Evolutionary conservation across 371 early-diverging fungal genomes (phyloP).

Genomic region (Basidiobolus meristosporus): DNA sequence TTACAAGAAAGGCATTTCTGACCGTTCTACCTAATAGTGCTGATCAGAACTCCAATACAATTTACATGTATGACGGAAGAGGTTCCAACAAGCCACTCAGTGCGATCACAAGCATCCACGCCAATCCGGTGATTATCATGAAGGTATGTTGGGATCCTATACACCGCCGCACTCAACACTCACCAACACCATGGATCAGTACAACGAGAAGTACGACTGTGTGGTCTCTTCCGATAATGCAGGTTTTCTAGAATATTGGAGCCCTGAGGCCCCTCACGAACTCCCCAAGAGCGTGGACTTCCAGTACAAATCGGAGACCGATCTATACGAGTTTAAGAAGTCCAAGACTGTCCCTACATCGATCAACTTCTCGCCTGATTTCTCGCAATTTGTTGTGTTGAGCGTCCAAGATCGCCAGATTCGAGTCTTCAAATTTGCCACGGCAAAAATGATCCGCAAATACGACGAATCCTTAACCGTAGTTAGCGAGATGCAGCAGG

Average conservation of each 20-base stretch:
- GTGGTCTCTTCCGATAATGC: slow-evolving; percentile 64
- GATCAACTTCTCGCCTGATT: slow-evolving; percentile 68
- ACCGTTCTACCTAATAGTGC: slow-evolving; percentile 22
- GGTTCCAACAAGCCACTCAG: slow-evolving; percentile 39
- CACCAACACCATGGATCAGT: slow-evolving; percentile 10
- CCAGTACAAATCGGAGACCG: slow-evolving; percentile 77
- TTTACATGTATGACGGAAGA: slow-evolving; percentile 71
- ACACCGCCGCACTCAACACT: not conserved
- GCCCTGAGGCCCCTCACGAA: slow-evolving; percentile 40
- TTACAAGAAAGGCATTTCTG: not conserved
- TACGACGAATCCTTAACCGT: slow-evolving; percentile 78
- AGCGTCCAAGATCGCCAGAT: slow-evolving; percentile 68
- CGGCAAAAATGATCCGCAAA: slow-evolving; percentile 73
- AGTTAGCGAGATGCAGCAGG: slow-evolving; percentile 74
- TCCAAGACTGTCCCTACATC: slow-evolving; percentile 51
- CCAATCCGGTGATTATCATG: slow-evolving; percentile 58
- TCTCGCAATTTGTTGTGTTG: slow-evolving; percentile 66
- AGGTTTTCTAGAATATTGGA: slow-evolving; percentile 91
- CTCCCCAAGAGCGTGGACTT: slow-evolving; percentile 45
- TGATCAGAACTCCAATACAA: slow-evolving; percentile 40
- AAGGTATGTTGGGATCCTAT: slow-evolving; percentile 10
- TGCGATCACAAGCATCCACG: slow-evolving; percentile 42
- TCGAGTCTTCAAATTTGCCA: slow-evolving; percentile 63
- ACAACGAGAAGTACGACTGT: slow-evolving; percentile 49
- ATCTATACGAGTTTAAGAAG: slow-evolving; percentile 87